Base-by-base conservation (phyloP, 2,329 filamentous ascomycete species). In the Pyrenophora seminiperda region DNA sequence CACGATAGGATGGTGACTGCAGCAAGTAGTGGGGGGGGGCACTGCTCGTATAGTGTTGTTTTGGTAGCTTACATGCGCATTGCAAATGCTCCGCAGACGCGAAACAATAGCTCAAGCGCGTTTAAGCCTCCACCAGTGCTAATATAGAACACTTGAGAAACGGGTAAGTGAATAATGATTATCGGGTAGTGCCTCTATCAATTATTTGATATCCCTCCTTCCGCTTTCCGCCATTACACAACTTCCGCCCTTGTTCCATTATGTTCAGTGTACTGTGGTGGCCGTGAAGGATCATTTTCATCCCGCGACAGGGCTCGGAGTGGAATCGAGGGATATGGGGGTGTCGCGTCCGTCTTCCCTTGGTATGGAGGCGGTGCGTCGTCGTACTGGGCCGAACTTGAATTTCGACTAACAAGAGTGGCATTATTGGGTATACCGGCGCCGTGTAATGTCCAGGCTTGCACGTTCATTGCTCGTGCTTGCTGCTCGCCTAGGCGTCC, bases 311-410 rank as follows among this genome's bases (percentile, higher is more conserved):
- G 57, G 1, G 73, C 69, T 39, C 72, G 69, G 41, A 76, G 54
- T 3, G 77, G 76, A 30, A 77, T 63, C 7, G 71, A 29, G 1
- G 72, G 30, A 32, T 17, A 10, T 19, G 33, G 18, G 7, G 53
- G 51, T 36, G 61, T 39, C 49, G 47, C 59, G 11, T 68, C 61
- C 18, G 51, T 56, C 52, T 72, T 74, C 0, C 48, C 74, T 59
- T 61, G 75, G 65, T 88, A 88, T 0, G 85, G 83, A 39, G 85
- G 85, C 41, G 85, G 85, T 7, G 84, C 83, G 66, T 87, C 83
- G 20, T 85, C 85, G 34, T 79, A 70, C 72, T 87, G 84, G 63
- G 88, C 80, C 47, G 87, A 68, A 0, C 85, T 85, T 56, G 88
- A 85, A 37, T 79, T 75, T 10, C 60, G 61, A 22, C 65, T 60